Percentiles rank a stretch among this genome's conserved stretches.
Evolutionary conservation across 768 basidiomycete species (phyloP).

Genomic region (Tulasnella sp.): DNA sequence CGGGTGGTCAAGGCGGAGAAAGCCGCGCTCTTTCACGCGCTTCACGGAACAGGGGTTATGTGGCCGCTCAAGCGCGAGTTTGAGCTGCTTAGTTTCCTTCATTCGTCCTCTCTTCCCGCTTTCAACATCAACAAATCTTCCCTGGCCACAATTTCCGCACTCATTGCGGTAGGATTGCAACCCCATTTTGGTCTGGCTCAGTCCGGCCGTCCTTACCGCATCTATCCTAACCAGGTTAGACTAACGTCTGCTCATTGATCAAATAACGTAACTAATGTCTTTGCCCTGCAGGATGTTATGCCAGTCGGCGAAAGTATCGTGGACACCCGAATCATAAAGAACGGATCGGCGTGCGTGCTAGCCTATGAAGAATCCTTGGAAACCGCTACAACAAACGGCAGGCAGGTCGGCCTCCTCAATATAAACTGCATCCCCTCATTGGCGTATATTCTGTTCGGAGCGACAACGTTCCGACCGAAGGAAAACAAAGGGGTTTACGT

Average conservation of each 20-base stretch:
- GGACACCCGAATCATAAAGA: background rate
- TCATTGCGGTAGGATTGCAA: background rate
- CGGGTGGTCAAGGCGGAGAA: background rate
- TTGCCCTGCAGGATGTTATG: background rate
- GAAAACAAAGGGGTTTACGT: background rate
- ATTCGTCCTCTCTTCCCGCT: constrained; percentile 3
- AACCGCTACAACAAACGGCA: background rate
- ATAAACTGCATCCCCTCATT: background rate
- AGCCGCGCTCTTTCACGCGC: background rate
- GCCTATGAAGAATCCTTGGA: background rate
- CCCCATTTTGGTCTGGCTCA: background rate
- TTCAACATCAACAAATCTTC: background rate
- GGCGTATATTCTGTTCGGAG: background rate
- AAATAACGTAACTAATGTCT: background rate
- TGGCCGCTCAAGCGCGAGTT: background rate
- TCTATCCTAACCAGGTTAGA: background rate
- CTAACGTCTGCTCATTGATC: background rate
- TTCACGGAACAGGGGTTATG: background rate
- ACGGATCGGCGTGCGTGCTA: background rate
- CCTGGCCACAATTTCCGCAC: background rate
- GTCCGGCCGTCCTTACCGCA: background rate
- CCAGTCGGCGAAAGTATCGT: background rate
- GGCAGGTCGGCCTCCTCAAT: background rate
- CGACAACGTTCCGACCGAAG: background rate
- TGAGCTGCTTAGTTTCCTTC: background rate